A percentile compares a stretch with the other conserved stretches of the same genome.
Conservation (phyloP, 129 eudicot genomes). For the Saposhnikovia divaricata region DNA sequence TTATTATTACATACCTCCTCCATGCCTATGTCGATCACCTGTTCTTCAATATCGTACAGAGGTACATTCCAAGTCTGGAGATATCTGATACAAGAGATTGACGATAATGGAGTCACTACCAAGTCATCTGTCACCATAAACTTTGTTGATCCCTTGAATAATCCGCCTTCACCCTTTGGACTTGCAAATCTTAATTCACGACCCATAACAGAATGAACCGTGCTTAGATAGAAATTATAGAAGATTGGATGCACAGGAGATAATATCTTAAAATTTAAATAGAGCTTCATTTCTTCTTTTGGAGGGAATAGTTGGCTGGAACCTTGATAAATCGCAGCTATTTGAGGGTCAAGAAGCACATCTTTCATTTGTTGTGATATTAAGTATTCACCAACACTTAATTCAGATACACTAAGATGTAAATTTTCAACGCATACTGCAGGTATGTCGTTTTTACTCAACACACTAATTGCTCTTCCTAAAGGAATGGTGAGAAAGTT, state of each 20-base stretch:
- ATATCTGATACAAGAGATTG: background rate
- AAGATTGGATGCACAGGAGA: too few relatives aligned
- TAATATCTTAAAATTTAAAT: too few relatives aligned
- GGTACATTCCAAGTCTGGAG: background rate
- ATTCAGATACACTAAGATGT: constrained; percentile 22
- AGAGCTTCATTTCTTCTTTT: background rate
- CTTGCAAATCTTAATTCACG: background rate
- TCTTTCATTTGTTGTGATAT: constrained; percentile 25
- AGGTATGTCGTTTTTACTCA: background rate
- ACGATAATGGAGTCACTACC: background rate
- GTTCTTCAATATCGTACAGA: background rate
- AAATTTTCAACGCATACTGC: constrained; percentile 22
- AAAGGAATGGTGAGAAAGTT: constrained; percentile 32
- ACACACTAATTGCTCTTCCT: constrained; percentile 12
- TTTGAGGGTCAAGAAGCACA: constrained; percentile 20
- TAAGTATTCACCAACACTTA: constrained; percentile 22
- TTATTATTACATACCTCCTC: background rate
- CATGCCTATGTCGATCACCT: constrained; percentile 23
- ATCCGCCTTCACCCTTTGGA: constrained; percentile 4
- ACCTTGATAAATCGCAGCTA: constrained; percentile 18
- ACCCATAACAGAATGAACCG: background rate
- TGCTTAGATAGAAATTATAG: too few relatives aligned
- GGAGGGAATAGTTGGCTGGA: background rate
- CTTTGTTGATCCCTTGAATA: background rate
- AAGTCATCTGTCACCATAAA: background rate